Conservation (phyloP, 768 basidiomycete genomes). For the Boletus sensibilis region DNA sequence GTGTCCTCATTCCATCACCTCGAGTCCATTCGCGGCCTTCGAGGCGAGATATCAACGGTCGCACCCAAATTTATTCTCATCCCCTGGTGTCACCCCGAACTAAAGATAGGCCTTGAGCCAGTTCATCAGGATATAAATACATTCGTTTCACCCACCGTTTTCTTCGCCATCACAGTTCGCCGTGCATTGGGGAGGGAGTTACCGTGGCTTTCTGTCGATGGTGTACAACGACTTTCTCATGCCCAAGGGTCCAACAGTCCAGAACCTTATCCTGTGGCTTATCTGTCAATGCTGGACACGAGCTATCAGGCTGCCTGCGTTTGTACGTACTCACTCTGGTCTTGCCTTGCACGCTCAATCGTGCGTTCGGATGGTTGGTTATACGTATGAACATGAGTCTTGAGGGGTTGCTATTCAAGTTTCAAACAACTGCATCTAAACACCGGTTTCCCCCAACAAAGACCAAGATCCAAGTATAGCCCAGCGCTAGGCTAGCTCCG, state of each 20-base stretch:
- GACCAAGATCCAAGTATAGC: background rate
- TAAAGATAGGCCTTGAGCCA: constrained; percentile 2
- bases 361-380: background rate
- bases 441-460: background rate
- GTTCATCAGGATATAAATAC: background rate
- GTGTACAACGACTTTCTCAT: background rate
- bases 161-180: background rate
- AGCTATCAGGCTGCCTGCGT: background rate
- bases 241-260: constrained; percentile 3
- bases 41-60: background rate
- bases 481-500: background rate
- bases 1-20: constrained; percentile 5
- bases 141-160: background rate
- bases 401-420: background rate
- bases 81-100: background rate
- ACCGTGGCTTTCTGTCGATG: background rate
- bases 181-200: background rate
- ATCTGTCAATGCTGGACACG: background rate
- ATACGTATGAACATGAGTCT: background rate
- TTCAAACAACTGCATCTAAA: constrained; percentile 1
- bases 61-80: background rate
- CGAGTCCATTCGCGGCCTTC: background rate
- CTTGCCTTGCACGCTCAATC: background rate
- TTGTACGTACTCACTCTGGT: constrained; percentile 13
- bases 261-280: constrained; percentile 7